Evolutionary conservation across 163 green algal genomes (phyloP).

Genomic region (Scenedesmus sp.): DNA sequence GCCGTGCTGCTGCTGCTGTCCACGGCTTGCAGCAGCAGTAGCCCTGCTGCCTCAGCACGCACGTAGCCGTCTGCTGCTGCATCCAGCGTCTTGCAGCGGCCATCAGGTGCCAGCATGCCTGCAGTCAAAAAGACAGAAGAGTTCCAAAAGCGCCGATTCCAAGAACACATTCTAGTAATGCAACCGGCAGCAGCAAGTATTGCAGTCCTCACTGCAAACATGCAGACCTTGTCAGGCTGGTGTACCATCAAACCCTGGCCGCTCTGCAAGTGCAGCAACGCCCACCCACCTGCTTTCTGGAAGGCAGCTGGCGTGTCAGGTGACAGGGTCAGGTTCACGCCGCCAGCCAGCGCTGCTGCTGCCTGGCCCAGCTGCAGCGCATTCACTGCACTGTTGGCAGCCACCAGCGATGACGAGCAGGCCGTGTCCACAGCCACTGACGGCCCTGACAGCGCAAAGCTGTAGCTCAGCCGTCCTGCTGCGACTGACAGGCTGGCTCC

Average conservation of each 20-base stretch:
- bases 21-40: constrained; percentile 56
- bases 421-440: constrained; percentile 83
- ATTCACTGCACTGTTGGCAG: constrained; percentile 50
- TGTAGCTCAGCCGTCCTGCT: constrained; percentile 85
- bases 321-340: constrained; percentile 71
- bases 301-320: constrained; percentile 71
- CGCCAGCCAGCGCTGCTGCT: constrained; percentile 58
- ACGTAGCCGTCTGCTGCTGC: constrained; percentile 74
- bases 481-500: constrained; percentile 63
- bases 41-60: constrained; percentile 43
- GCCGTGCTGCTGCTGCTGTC: background rate
- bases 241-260: background rate
- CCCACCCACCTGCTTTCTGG: constrained; percentile 54
- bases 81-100: constrained; percentile 87
- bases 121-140: background rate
- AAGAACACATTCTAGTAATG: too few relatives aligned
- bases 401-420: constrained; percentile 85
- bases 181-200: too few relatives aligned
- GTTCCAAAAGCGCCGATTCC: too few relatives aligned
- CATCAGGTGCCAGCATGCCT: constrained; percentile 83
- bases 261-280: background rate
- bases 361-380: constrained; percentile 48
- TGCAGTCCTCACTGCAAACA: constrained; percentile 8
- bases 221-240: background rate
- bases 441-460: constrained; percentile 82